Evolutionary conservation across 2,329 filamentous ascomycete genomes (phyloP).

Genomic region (Eurotiales sp.): DNA sequence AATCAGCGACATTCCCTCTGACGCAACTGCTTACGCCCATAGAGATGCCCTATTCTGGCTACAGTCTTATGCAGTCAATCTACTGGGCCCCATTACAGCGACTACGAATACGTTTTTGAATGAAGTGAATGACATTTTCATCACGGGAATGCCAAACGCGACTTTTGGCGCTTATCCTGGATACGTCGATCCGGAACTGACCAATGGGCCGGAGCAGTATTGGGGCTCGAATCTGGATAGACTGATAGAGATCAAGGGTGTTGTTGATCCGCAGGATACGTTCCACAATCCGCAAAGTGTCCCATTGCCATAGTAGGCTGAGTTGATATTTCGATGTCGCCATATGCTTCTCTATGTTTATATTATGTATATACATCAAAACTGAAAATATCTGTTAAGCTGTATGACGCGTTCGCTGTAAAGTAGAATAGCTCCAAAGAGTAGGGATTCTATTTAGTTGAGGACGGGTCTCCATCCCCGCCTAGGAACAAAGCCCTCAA

Average conservation of each 20-base stretch:
- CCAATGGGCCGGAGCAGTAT: conserved; percentile 48
- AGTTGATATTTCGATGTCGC: too few species aligned
- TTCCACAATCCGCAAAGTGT: conserved; percentile 59
- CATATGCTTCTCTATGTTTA: neutral
- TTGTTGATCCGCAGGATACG: conserved; percentile 51
- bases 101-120: conserved; percentile 50
- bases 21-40: conserved; percentile 61
- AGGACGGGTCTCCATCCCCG: conserved; percentile 55
- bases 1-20: conserved; percentile 51
- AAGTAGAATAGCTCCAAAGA: too few species aligned
- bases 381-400: too few species aligned
- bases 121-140: conserved; percentile 44
- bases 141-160: conserved; percentile 31
- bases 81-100: conserved; percentile 39
- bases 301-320: neutral
- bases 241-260: conserved; percentile 50
- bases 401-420: too few species aligned
- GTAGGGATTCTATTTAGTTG: too few species aligned
- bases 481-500: conserved; percentile 54
- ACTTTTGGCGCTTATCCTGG: conserved; percentile 56
- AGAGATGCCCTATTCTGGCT: conserved; percentile 63
- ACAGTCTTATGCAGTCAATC: conserved; percentile 57
- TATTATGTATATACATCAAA: neutral
- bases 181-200: conserved; percentile 56
- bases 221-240: conserved; percentile 52